Conservation (phyloP, 208 protist species). For the Jaenimonas drosophilae region DNA sequence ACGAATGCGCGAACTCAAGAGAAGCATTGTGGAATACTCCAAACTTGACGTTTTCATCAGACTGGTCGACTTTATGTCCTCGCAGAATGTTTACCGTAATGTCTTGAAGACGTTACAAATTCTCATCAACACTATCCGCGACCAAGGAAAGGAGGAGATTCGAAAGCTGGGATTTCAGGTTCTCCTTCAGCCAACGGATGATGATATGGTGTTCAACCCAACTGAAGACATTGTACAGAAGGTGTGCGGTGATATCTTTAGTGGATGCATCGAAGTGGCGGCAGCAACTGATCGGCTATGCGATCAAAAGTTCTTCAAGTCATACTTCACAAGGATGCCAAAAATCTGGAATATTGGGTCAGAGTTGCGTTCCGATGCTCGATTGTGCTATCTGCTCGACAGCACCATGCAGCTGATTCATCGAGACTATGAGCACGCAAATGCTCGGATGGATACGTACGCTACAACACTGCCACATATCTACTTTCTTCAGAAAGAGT, state of each 20-base stretch:
- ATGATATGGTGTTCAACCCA: slow-evolving; percentile 70
- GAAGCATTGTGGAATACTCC: slow-evolving; percentile 87
- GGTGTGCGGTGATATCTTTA: slow-evolving; percentile 54
- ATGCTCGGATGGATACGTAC: slow-evolving; percentile 72
- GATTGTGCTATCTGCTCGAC: slow-evolving; percentile 44
- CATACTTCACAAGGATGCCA: slow-evolving; percentile 64
- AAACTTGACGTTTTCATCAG: slow-evolving; percentile 86
- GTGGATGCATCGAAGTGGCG: slow-evolving; percentile 54
- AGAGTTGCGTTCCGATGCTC: slow-evolving; percentile 53
- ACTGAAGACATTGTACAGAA: slow-evolving; percentile 35
- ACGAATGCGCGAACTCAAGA: slow-evolving; percentile 81
- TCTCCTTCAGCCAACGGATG: slow-evolving; percentile 52
- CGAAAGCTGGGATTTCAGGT: slow-evolving; percentile 86
- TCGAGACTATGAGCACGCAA: slow-evolving; percentile 74
- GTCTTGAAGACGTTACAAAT: slow-evolving; percentile 49
- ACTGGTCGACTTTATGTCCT: slow-evolving; percentile 77
- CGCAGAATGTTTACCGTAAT: slow-evolving; percentile 76
- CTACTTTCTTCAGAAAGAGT: slow-evolving; percentile 81
- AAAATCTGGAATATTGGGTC: slow-evolving; percentile 64
- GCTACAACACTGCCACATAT: slow-evolving; percentile 71
- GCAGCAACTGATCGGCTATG: slow-evolving; percentile 46
- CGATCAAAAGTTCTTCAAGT: slow-evolving; percentile 73
- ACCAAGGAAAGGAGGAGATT: slow-evolving; percentile 51
- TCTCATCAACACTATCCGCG: slow-evolving; percentile 61
- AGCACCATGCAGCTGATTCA: slow-evolving; percentile 54